These are phyloP conservation scores for Marchantia paleacea DNA, from an alignment of 225 moss, liverwort and hornwort genomes.

Conservation along the genomic window DNA sequence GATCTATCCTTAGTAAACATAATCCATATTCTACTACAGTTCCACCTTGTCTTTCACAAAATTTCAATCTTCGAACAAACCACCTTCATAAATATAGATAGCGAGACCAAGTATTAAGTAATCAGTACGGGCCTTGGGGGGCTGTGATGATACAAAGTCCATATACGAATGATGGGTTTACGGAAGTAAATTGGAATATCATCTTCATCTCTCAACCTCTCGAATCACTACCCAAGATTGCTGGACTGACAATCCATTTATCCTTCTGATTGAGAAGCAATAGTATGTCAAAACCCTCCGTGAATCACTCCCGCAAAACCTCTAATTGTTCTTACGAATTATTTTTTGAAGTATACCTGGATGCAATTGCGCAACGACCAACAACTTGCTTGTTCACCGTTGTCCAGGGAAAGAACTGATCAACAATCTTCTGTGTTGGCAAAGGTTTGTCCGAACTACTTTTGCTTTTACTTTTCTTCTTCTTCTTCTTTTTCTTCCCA, in stretches of 20 bases:
- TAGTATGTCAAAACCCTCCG: neutral
- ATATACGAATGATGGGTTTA: no score
- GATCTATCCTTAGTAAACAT: no score
- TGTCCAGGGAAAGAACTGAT: constrained; percentile 64
- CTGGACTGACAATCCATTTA: neutral
- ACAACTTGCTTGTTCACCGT: constrained; percentile 42
- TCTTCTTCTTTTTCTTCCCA: constrained; percentile 41
- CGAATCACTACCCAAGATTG: no score
- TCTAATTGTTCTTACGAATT: neutral
- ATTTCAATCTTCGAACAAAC: no score
- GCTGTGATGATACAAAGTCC: no score
- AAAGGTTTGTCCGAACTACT: constrained; percentile 32
- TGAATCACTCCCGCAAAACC: neutral
- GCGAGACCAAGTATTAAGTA: no score
- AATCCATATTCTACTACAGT: no score
- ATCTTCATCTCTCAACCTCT: no score
- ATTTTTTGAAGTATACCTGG: constrained; percentile 50
- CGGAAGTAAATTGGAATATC: no score
- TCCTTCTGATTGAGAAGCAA: neutral
- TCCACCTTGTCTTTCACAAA: no score
- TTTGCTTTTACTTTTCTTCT: constrained; percentile 50
- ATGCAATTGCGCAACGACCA: constrained; percentile 66
- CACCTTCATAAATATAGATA: no score
- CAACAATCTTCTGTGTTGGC: constrained; percentile 65
- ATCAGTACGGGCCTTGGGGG: no score